Evolutionary conservation across 2,329 filamentous ascomycete genomes (phyloP), one percentile per base, ranked within the genome.

Genomic region (Nectriaceae sp.): DNA sequence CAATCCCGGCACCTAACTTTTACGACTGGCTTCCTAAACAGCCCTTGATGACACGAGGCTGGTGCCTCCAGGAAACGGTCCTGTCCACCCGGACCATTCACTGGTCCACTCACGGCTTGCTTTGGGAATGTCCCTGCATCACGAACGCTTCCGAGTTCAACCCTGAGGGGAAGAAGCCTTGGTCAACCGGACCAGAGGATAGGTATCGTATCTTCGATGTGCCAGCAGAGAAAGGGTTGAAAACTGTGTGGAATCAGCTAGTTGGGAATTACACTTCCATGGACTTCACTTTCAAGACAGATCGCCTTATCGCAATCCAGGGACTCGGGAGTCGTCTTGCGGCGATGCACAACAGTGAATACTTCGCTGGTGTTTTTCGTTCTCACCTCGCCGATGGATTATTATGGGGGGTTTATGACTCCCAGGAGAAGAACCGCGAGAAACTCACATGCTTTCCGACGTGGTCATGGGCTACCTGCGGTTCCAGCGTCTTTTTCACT

Each of bases 41-140:
- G 6, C 24, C 24, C 13, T 6, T 29, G 13, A 6, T 29, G 83
- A 71, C 15, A 3, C 26, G 39, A 10, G 38, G 36, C 4, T 46
- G 39, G 44, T 89, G 29, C 20, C 19, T 36, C 20, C 44, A 46
- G 16, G 44, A 46, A n/a, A 20, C 20, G 18, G 3, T 42, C n/a
- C 39, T 47, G 0, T 24, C 44, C 8, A 24, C 24, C 8, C 44
- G 39, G 4, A 46, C 26, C 11, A 38, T 46, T 10, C 44, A 41
- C 24, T 46, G 37, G 26, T 22, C 38, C 1, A 20, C 18, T 11
- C 36, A 24, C 19, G 29, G 15, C n/a, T 19, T 46, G 8, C 26
- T 29, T 11, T 42, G 29, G 38, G 24, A 46, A 21, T 42, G 44
- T 29, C 24, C 6, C 13, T 6, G 24, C 24, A 29, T 29, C 6